phyloP scores from a whole-genome alignment of 495 filamentous ascomycete species.

The Trichoderma virens region DNA sequence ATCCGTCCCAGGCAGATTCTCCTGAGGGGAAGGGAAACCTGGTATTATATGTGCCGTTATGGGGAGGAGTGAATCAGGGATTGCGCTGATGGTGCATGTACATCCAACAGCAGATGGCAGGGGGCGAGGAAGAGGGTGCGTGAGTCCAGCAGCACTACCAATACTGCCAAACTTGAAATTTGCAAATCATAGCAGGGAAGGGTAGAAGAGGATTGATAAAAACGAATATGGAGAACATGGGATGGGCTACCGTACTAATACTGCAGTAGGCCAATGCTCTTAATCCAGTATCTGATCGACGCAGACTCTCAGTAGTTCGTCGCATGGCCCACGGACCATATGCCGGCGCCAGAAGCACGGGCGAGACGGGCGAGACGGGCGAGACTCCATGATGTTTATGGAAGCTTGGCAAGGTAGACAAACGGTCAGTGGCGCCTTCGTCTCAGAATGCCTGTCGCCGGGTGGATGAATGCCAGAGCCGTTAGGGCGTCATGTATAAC shows the following conservation, averaged over 20 bases:
- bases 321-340: background rate
- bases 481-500: background rate
- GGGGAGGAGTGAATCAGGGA: background rate
- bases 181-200: background rate
- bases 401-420: background rate
- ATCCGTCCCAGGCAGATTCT: background rate
- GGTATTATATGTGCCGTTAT: background rate
- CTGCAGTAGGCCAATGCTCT: background rate
- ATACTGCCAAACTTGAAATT: background rate
- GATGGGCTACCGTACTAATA: background rate
- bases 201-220: background rate
- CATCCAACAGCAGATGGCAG: background rate
- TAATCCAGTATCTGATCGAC: background rate
- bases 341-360: slow-evolving; percentile 3
- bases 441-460: slow-evolving; percentile 3
- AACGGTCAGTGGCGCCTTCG: background rate
- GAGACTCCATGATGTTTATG: too few species aligned
- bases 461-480: background rate
- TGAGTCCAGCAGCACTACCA: background rate
- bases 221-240: background rate
- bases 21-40: background rate
- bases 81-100: background rate
- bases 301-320: background rate
- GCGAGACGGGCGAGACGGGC: background rate
- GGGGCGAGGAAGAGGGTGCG: background rate